phyloP scores from a whole-genome alignment of 768 basidiomycete genomes.

The Sporobolomyces roseus region DNA sequence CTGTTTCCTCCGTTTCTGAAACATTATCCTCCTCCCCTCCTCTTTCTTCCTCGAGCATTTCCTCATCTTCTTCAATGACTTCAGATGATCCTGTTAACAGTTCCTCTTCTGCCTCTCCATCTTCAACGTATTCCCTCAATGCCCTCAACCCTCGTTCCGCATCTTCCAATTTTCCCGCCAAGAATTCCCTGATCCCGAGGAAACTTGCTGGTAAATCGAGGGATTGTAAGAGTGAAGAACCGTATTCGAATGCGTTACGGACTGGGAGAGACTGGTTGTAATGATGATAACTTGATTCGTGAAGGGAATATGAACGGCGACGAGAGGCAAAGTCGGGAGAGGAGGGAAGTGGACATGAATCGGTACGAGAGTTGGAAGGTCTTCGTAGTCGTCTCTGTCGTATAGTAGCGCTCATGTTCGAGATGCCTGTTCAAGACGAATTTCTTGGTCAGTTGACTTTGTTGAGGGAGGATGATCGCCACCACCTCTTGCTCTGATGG shows the following conservation, averaged over 20 bases:
- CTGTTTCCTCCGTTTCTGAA: slow-evolving; percentile 2
- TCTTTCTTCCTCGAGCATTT: neutral
- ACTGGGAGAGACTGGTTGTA: too few relatives aligned
- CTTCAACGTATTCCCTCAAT: slow-evolving; percentile 24
- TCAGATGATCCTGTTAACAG: neutral
- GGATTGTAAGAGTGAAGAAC: slow-evolving; percentile 29
- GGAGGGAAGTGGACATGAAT: slow-evolving; percentile 3
- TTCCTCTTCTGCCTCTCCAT: slow-evolving; percentile 27
- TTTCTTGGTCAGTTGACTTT: too few relatives aligned
- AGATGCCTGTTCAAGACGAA: too few relatives aligned
- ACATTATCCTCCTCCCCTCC: slow-evolving; percentile 46
- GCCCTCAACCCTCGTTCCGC: slow-evolving; percentile 18
- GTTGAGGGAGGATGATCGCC: too few relatives aligned
- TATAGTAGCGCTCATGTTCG: neutral
- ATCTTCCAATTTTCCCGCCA: slow-evolving; percentile 23
- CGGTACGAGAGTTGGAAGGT: neutral
- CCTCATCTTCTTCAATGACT: slow-evolving; percentile 7
- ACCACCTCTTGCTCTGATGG: too few relatives aligned
- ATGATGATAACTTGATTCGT: slow-evolving; percentile 2
- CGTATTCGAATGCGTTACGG: slow-evolving; percentile 3
- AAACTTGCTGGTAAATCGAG: slow-evolving; percentile 30
- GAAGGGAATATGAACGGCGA: slow-evolving; percentile 14
- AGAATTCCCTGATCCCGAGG: slow-evolving; percentile 14
- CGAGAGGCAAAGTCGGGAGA: slow-evolving; percentile 9
- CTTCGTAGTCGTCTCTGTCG: neutral